Conservation (phyloP, 2,329 filamentous ascomycete species). For the Teratosphaeria pseudoeucalypti region DNA sequence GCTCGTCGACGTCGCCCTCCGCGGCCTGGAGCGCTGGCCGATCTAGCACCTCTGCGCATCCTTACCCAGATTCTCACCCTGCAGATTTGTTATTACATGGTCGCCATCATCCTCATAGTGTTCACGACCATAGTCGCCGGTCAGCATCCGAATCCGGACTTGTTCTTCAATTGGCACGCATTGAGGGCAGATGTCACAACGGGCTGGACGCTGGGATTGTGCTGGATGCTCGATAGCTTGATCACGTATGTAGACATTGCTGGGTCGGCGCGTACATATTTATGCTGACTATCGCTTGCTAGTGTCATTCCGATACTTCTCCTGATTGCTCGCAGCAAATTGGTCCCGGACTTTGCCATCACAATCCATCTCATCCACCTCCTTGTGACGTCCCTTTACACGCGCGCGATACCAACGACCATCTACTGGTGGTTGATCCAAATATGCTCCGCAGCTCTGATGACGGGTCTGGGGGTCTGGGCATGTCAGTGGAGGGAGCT, state of each 20-base stretch:
- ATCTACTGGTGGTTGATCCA: conserved; percentile 78
- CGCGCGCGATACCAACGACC: conserved; percentile 63
- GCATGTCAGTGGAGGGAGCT: conserved; percentile 85
- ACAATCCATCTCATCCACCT: conserved; percentile 81
- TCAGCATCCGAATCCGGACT: conserved; percentile 45
- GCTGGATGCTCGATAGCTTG: conserved; percentile 57
- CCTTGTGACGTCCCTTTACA: conserved; percentile 66
- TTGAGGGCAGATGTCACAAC: conserved; percentile 57
- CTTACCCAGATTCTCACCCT: conserved; percentile 55
- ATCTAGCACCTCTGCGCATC: conserved; percentile 58
- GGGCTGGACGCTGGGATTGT: conserved; percentile 58
- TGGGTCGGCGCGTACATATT: not conserved
- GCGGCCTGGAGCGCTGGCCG: conserved; percentile 54
- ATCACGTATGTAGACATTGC: conserved; percentile 43
- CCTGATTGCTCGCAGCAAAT: conserved; percentile 78
- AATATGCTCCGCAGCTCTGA: conserved; percentile 48
- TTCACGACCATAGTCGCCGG: conserved; percentile 60
- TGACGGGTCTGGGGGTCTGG: conserved; percentile 72
- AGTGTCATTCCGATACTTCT: conserved; percentile 77
- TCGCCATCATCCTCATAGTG: conserved; percentile 51
- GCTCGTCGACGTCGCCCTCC: conserved; percentile 50
- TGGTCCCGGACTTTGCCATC: conserved; percentile 87
- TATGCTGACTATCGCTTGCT: conserved; percentile 1
- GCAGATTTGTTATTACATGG: conserved; percentile 54
- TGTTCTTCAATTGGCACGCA: conserved; percentile 54